Evolutionary conservation across 441 rosid species (phyloP).

Genomic region (Erodium moschatum): DNA sequence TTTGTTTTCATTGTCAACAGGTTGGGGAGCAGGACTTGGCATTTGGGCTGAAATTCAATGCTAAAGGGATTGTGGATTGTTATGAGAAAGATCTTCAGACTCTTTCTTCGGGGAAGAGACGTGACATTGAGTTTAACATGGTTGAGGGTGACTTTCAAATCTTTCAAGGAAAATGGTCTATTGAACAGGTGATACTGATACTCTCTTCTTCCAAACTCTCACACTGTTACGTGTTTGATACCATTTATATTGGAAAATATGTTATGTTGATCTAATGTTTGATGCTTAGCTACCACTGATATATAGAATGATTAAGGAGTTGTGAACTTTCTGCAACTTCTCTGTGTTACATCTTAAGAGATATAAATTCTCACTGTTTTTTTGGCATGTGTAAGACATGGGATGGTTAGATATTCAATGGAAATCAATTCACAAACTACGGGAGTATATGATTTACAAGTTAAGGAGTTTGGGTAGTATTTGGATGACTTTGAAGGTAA

Average conservation of each 20-base stretch:
- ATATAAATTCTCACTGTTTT: background rate
- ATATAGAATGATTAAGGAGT: background rate
- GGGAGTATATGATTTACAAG: background rate
- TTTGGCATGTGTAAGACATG: background rate
- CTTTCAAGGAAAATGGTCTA: constrained; percentile 82
- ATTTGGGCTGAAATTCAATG: constrained; percentile 68
- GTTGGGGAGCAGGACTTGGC: constrained; percentile 67
- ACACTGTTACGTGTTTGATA: background rate
- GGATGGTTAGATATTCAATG: background rate
- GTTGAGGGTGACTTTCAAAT: constrained; percentile 75
- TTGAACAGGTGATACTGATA: constrained; percentile 55
- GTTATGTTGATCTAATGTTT: background rate
- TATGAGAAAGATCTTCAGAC: constrained; percentile 68
- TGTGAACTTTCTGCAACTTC: background rate
- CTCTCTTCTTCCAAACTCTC: background rate
- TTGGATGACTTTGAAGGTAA: background rate
- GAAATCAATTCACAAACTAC: background rate
- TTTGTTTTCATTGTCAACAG: constrained; percentile 28
- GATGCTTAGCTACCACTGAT: background rate
- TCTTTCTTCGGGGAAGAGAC: constrained; percentile 41
- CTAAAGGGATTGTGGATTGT: constrained; percentile 75
- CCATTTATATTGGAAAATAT: background rate
- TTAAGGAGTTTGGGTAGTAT: background rate
- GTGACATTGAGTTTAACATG: constrained; percentile 84
- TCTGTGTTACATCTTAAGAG: background rate